Evolutionary conservation across 177 flowering plant genomes (phyloP), one percentile per base, ranked within the genome.

Genomic region (Vitis hybrid): DNA sequence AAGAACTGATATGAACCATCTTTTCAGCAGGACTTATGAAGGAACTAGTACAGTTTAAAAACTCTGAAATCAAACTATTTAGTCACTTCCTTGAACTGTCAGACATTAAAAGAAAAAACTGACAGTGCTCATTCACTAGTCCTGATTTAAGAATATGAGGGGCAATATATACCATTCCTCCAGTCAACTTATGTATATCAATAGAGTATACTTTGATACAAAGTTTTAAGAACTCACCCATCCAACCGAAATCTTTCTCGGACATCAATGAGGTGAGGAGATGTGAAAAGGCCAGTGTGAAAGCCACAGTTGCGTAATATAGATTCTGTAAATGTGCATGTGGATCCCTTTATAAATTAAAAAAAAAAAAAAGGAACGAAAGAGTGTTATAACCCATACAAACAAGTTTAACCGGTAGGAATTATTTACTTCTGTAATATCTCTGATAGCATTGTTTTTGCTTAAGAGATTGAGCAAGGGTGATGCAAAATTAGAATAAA

Each of bases 221-320:
- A 49, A 62, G 19, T 12, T 29, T 59, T 19, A 26, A 51, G 59
- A 45, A 78, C 93, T 83, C 74, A 95, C 99, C 99, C 97, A 79
- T 96, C 86, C 79, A 96, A 58, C 39, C 92, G 88, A 78, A 96
- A 93, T 80, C 99, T 88, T 82, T 96, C 99, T 55, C 98, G 84
- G 45, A 96, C 80, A 77, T 96, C 99, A 80, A 96, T 93, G 75
- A 96, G 91, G 80, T 91, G 99, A 71, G 99, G 99, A 76, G 98
- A 91, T 9, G 98, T 96, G 82, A 96, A 93, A 73, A 96, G 92
- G 16, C 99, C 98, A 39, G 99, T 96, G 65, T 51, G 92, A 74
- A 96, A 92, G n/a, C 99, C 99, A 86, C 94, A 96, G 74, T 87
- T 81, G 19, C 98, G 93, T 39, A 96, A 75, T 70, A 96, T 96